phyloP scores from a whole-genome alignment of 306 rosid genomes.

The Quercus ilex region DNA sequence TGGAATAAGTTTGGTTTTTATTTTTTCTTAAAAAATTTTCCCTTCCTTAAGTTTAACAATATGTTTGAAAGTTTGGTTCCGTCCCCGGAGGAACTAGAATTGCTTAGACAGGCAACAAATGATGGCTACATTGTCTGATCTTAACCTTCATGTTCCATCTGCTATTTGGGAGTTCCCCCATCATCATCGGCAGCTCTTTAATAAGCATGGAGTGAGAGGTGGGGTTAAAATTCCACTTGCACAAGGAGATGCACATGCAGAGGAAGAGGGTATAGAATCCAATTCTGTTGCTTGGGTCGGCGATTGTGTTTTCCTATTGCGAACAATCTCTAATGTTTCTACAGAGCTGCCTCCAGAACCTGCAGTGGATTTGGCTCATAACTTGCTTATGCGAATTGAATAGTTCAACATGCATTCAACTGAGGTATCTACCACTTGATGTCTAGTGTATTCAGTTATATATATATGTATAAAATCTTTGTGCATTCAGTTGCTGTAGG shows the following conservation, averaged over 20 bases:
- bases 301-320: slow-evolving; percentile 86
- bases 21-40: no score
- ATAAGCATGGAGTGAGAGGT: slow-evolving; percentile 48
- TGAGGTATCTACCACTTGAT: slow-evolving; percentile 53
- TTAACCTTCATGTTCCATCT: no score
- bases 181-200: slow-evolving; percentile 93
- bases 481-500: neutral
- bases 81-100: no score
- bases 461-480: neutral
- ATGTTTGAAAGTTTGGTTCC: no score
- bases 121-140: no score
- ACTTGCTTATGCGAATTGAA: slow-evolving; percentile 65
- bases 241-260: slow-evolving; percentile 34
- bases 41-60: no score
- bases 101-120: no score
- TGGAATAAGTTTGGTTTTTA: no score
- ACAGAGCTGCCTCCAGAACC: slow-evolving; percentile 72
- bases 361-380: slow-evolving; percentile 82
- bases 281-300: slow-evolving; percentile 76
- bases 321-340: slow-evolving; percentile 85
- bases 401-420: slow-evolving; percentile 83
- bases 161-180: slow-evolving; percentile 69
- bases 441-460: neutral
- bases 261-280: slow-evolving; percentile 46
- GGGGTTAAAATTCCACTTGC: slow-evolving; percentile 35